Base-by-base conservation (phyloP, 345 rosid species). In the Euphorbia tirucalli region DNA sequence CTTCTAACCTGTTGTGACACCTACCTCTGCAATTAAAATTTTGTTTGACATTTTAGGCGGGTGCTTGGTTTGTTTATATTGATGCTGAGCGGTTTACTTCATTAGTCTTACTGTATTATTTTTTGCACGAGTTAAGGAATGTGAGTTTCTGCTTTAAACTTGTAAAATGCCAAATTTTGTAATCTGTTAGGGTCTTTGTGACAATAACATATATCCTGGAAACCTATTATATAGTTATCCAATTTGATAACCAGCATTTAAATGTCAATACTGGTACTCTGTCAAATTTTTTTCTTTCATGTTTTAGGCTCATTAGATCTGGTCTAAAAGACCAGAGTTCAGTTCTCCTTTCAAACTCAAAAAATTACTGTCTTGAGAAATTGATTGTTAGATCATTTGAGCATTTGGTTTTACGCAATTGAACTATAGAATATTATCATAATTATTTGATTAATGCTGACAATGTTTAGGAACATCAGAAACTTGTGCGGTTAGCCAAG, bases 1-100 rank as follows among this genome's bases (percentile, higher is more conserved):
- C 41, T 56, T 56, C n/a, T n/a, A 19, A 41, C 66, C 67, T 66
- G 49, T 71, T 31, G n/a, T 27, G 27, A 58, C 50, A 25, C 35
- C 7, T 30, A 3, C 13, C 49, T 54, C 48, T 18, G 41, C 11
- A 11, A 59, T 59, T 4, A 21, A 21, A 35, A 18, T 19, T 35
- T 32, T 6, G 35, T 15, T 19, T 35, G 46, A 18, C 14, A 35
- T 61, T 2, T 31, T n/a, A 14, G 48, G 4, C 11, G 13, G 30
- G 30, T 56, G 30, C 11, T 22, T 56, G 28, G 60, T 24, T 6
- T 5, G 22, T 22, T 24, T n/a, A 22, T 52, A 5, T n/a, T 7
- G 57, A 7, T 52, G 1, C 2, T 52, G 9, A n/a, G 21, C 25
- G 43, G 65, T 61, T 32, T 18, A 7, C 21, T 31, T 1, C 11